Percentiles rank a stretch among this genome's conserved stretches.
Conservation (phyloP, 2,329 filamentous ascomycete species). For the Canariomyces notabilis region DNA sequence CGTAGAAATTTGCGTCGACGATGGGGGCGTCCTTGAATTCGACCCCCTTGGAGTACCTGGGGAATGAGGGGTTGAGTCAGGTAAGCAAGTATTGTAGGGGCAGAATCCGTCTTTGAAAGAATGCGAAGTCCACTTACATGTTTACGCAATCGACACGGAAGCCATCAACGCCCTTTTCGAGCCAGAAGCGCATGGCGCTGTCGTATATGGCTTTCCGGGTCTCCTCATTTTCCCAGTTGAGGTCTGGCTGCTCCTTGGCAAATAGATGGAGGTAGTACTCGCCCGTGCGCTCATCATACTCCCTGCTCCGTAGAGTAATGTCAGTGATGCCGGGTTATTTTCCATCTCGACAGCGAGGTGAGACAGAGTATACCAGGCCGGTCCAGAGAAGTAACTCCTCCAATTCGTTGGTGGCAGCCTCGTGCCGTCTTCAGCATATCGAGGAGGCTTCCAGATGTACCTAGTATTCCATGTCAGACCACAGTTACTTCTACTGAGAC, state of each 20-base stretch:
- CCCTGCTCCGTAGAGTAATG: constrained; percentile 32
- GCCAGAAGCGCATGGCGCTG: constrained; percentile 70
- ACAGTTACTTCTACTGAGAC: background rate
- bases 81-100: background rate
- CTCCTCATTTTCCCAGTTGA: constrained; percentile 76
- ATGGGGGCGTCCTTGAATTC: constrained; percentile 55
- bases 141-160: constrained; percentile 69
- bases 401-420: constrained; percentile 73
- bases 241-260: constrained; percentile 69
- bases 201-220: constrained; percentile 66
- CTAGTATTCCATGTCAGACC: constrained; percentile 12
- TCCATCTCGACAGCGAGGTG: too few relatives aligned
- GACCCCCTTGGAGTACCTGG: constrained; percentile 53
- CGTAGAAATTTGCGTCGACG: constrained; percentile 39
- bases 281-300: constrained; percentile 64
- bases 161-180: constrained; percentile 63
- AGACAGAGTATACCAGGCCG: constrained; percentile 41
- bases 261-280: constrained; percentile 78
- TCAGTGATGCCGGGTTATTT: background rate
- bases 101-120: background rate
- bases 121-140: constrained; percentile 41
- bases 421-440: constrained; percentile 50
- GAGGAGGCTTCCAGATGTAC: constrained; percentile 32
- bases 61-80: background rate
- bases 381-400: constrained; percentile 56